These are phyloP conservation scores for Pleurotus giganteus DNA, from an alignment of 768 basidiomycete species.

Conservation along the genomic window DNA sequence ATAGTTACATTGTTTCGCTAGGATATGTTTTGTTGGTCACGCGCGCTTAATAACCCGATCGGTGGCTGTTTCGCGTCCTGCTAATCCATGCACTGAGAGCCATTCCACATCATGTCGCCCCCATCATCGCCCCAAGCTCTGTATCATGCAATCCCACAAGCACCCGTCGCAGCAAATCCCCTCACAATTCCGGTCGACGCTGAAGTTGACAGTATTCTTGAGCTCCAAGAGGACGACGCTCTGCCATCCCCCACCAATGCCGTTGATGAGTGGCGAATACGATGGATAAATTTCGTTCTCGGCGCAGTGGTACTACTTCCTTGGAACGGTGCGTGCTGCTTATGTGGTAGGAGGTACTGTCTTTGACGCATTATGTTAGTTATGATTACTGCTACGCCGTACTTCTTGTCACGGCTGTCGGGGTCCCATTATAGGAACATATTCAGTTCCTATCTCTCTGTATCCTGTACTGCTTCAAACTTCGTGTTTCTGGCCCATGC, in stretches of 20 bases:
- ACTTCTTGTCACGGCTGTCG: constrained; percentile 69
- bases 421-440: constrained; percentile 54
- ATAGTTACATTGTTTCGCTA: neutral
- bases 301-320: constrained; percentile 80
- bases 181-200: constrained; percentile 24
- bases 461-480: constrained; percentile 60
- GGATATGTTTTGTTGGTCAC: neutral
- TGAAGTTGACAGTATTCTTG: constrained; percentile 28
- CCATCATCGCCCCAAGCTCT: constrained; percentile 32
- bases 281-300: constrained; percentile 68
- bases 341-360: neutral
- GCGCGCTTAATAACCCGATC: neutral
- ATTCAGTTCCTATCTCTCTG: constrained; percentile 67
- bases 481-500: constrained; percentile 74
- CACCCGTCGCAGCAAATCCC: constrained; percentile 28
- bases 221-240: constrained; percentile 15
- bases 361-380: constrained; percentile 41
- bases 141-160: constrained; percentile 45
- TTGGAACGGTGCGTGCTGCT: constrained; percentile 74
- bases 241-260: constrained; percentile 33
- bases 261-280: constrained; percentile 41
- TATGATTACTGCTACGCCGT: constrained; percentile 83
- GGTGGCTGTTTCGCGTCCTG: neutral
- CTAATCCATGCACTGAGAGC: neutral
- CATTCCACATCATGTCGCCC: constrained; percentile 13